These are phyloP conservation scores for Nigrospora oryzae DNA, from an alignment of 2,329 filamentous ascomycete species.

Conservation along the genomic window DNA sequence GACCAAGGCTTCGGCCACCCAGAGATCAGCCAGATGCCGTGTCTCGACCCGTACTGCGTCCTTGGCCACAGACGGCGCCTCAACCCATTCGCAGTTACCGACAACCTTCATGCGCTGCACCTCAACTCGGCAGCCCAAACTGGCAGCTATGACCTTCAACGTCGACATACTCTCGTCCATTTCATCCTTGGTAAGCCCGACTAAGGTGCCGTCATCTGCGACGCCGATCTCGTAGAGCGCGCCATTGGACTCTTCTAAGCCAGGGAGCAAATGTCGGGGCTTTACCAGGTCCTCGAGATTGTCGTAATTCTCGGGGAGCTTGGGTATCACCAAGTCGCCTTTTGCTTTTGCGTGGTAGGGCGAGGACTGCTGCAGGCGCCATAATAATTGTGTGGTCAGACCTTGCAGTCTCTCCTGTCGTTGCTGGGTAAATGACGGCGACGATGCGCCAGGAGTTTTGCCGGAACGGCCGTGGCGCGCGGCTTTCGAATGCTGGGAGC, in stretches of 20 bases:
- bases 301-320: slow-evolving; percentile 57
- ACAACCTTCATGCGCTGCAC: slow-evolving; percentile 76
- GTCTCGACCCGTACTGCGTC: slow-evolving; percentile 16
- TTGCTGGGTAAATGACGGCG: slow-evolving; percentile 50
- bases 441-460: slow-evolving; percentile 13
- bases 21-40: slow-evolving; percentile 48
- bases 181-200: slow-evolving; percentile 83
- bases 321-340: slow-evolving; percentile 65
- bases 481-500: slow-evolving; percentile 17
- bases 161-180: slow-evolving; percentile 85
- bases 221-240: slow-evolving; percentile 96
- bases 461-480: slow-evolving; percentile 15
- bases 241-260: slow-evolving; percentile 85
- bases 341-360: slow-evolving; percentile 79
- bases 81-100: slow-evolving; percentile 72
- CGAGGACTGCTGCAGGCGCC: slow-evolving; percentile 91
- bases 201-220: slow-evolving; percentile 83
- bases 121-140: slow-evolving; percentile 77
- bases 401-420: slow-evolving; percentile 82
- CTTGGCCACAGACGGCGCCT: slow-evolving; percentile 24
- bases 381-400: slow-evolving; percentile 87
- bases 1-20: slow-evolving; percentile 88
- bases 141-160: slow-evolving; percentile 83
- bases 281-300: slow-evolving; percentile 36
- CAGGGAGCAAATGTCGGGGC: slow-evolving; percentile 56